Conservation (phyloP, 805 yeast species). For the Limtongia smithiae region DNA sequence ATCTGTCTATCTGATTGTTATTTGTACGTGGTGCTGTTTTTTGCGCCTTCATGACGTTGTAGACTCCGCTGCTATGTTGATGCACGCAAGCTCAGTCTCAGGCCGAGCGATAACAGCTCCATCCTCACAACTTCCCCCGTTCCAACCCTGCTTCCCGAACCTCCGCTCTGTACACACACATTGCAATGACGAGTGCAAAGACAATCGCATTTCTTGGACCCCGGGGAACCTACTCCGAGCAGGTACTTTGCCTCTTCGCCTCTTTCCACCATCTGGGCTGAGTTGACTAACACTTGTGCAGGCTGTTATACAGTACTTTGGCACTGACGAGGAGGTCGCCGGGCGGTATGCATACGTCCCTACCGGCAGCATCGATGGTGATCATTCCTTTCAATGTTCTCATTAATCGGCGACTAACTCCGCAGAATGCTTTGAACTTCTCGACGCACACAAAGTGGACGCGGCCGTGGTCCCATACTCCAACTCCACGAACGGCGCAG, state of each 20-base stretch:
- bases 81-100: too few species aligned
- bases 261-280: too few species aligned
- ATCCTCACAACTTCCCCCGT: too few species aligned
- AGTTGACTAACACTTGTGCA: constrained; percentile 1
- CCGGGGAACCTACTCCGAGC: constrained; percentile 87
- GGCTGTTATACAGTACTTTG: constrained; percentile 22
- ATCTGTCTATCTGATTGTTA: too few species aligned
- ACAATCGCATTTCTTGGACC: constrained; percentile 69
- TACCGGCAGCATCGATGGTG: constrained; percentile 31
- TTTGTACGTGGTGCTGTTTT: too few species aligned
- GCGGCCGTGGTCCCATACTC: constrained; percentile 85
- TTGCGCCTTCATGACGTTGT: too few species aligned
- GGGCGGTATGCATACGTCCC: constrained; percentile 31
- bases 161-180: not conserved
- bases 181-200: not conserved
- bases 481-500: constrained; percentile 93
- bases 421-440: constrained; percentile 58
- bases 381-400: constrained; percentile 31
- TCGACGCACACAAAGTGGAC: constrained; percentile 50
- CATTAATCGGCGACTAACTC: constrained; percentile 45
- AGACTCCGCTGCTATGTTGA: too few species aligned
- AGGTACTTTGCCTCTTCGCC: constrained; percentile 44
- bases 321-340: not conserved
- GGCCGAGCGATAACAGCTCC: too few species aligned
- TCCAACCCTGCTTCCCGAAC: not conserved